Evolutionary conservation across 176 grass and related monocot species (phyloP).

Genomic region (Ensete ventricosum): DNA sequence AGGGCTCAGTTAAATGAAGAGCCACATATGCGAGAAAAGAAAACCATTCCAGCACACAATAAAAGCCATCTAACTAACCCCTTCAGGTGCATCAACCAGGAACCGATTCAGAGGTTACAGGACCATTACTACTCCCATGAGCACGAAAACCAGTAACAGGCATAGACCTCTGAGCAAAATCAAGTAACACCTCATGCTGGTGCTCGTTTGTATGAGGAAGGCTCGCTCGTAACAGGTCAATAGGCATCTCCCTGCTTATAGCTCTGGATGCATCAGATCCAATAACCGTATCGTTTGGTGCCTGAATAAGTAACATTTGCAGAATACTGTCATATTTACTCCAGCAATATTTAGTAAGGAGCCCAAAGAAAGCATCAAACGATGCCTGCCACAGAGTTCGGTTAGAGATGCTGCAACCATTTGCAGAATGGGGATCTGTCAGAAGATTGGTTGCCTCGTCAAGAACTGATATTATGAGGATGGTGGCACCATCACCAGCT

Average conservation of each 20-base stretch:
- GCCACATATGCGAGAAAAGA: neutral
- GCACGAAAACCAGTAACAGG: constrained; percentile 15
- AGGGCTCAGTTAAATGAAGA: neutral
- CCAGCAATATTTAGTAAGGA: constrained; percentile 34
- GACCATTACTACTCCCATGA: neutral
- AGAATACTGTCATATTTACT: constrained; percentile 29
- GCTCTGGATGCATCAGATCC: constrained; percentile 19
- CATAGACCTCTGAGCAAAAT: constrained; percentile 33
- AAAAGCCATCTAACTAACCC: neutral
- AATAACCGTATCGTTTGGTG: neutral
- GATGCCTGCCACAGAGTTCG: constrained; percentile 34
- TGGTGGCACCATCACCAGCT: constrained; percentile 30
- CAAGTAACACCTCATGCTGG: constrained; percentile 21
- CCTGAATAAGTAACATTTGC: constrained; percentile 19
- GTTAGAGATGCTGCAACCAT: constrained; percentile 15
- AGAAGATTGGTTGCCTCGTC: constrained; percentile 29
- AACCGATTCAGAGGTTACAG: neutral
- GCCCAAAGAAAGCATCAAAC: constrained; percentile 36
- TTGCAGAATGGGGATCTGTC: constrained; percentile 3
- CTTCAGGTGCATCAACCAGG: neutral
- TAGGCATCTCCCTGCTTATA: constrained; percentile 38
- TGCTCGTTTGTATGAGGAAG: constrained; percentile 38
- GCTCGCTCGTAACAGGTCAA: constrained; percentile 32
- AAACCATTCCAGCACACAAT: neutral
- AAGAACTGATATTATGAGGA: constrained; percentile 24